Conservation (phyloP, 345 rosid species). For the Iberis pinnata region DNA sequence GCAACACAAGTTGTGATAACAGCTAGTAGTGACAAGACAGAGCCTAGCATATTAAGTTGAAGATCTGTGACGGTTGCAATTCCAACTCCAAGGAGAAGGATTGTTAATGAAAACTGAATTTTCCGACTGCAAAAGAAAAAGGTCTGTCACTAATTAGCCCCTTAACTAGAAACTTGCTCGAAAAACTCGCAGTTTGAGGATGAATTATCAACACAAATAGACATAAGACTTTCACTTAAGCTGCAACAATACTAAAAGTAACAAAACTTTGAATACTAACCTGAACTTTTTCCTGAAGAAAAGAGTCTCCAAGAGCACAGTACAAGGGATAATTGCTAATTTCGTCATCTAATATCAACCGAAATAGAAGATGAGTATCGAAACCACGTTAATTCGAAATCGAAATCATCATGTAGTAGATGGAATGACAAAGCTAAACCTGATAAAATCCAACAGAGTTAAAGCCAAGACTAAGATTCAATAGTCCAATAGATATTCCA, state of each 20-base stretch:
- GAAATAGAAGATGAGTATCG: slow-evolving; percentile 12
- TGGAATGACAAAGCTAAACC: slow-evolving; percentile 40
- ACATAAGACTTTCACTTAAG: slow-evolving; percentile 11
- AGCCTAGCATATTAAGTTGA: slow-evolving; percentile 92
- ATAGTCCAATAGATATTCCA: slow-evolving; percentile 93
- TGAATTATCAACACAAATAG: too few relatives aligned
- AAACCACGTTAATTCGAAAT: not conserved
- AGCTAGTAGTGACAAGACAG: slow-evolving; percentile 85
- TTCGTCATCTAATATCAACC: slow-evolving; percentile 76
- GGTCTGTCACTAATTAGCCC: slow-evolving; percentile 9
- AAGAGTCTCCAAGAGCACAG: slow-evolving; percentile 95
- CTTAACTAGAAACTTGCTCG: slow-evolving; percentile 9
- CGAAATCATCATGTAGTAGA: slow-evolving; percentile 3
- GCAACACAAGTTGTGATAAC: slow-evolving; percentile 95
- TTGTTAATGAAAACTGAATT: slow-evolving; percentile 64
- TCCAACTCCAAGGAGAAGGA: slow-evolving; percentile 98
- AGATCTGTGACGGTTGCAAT: slow-evolving; percentile 99
- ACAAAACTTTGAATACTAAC: slow-evolving; percentile 33
- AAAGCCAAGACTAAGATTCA: slow-evolving; percentile 98
- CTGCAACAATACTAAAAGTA: slow-evolving; percentile 2
- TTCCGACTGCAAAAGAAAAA: slow-evolving; percentile 68
- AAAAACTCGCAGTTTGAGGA: not conserved
- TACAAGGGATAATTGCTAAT: slow-evolving; percentile 97
- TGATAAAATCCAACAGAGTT: slow-evolving; percentile 99
- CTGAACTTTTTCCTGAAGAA: slow-evolving; percentile 97